Base-by-base conservation (phyloP, 2,329 filamentous ascomycete species). In the Aureobasidium namibiae region DNA sequence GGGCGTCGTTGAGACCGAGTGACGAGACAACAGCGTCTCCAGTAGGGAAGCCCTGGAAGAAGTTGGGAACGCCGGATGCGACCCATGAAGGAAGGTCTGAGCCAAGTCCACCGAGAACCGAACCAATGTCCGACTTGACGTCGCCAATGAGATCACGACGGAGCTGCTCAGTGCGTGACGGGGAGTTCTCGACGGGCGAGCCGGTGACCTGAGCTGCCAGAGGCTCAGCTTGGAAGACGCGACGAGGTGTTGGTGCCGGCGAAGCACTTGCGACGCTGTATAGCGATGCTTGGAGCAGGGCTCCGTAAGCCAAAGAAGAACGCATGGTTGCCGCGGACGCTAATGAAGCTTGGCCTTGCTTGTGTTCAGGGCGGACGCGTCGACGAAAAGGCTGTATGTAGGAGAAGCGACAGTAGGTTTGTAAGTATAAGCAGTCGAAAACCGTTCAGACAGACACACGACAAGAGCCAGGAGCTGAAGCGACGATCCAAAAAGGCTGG, bases 1-100 rank as follows among this genome's bases (percentile, higher is more conserved):
- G 81, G 33, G 73, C 72, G 61, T 83, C 79, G 56, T 77, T 75
- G 34, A 90, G 75, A 1, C 81, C 83, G 5, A 89, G 75, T 36
- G 80, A 82, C 63, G 80, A 85, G 13, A 50, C 56, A 33, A 59
- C 56, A 21, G 56, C 56, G 8, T 59, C 56, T 16, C 68, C 68
- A 3, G 80, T 84, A 1, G 87, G 86, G 38, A 90, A 81, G 64
- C 80, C 78, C 59, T 85, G 80, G 69, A 87, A 88, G 74, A 81
- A 89, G 60, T 87, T 80, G 1, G 86, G 83, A 1, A 90, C 77
- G 6, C 72, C 85, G 2, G 81, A 84, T 1, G 81, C 80, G 39
- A 87, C 78, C 61, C 82, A 86, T 13, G 79, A 81, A 13, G 84
- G 82, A 36, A 85, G 74, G 24, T 76, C 76, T 45, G 79, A 80